Evolutionary conservation across 2,329 filamentous ascomycete species (phyloP).

Genomic region (Coniella lustricola): DNA sequence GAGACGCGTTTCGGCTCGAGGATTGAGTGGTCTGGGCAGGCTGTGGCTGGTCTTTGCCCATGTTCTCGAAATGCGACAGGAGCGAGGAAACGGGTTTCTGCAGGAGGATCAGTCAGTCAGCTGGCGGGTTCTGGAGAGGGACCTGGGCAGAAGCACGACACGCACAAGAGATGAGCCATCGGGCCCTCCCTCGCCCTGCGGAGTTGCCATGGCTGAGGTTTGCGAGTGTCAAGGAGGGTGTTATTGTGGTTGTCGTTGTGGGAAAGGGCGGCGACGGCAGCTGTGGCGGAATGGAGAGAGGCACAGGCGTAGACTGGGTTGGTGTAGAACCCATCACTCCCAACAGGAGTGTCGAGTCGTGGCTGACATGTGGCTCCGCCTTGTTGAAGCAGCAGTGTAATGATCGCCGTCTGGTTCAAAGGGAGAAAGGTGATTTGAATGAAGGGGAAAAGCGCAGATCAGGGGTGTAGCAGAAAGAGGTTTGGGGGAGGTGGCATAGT

Average conservation of each 20-base stretch:
- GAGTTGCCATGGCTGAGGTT: constrained; percentile 12
- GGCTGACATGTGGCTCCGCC: constrained; percentile 10
- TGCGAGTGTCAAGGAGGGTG: not conserved
- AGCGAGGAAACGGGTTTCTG: constrained; percentile 79
- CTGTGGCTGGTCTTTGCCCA: constrained; percentile 42
- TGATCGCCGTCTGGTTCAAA: not conserved
- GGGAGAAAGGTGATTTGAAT: not conserved
- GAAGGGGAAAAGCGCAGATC: not conserved
- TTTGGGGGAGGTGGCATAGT: not conserved
- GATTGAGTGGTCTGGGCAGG: constrained; percentile 26
- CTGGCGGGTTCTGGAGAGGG: not conserved
- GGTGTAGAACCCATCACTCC: constrained; percentile 15
- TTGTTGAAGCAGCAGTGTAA: constrained; percentile 1
- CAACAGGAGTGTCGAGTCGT: constrained; percentile 14
- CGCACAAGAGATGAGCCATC: constrained; percentile 72
- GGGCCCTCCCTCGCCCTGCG: constrained; percentile 36
- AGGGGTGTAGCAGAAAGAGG: too few species aligned
- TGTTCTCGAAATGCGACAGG: constrained; percentile 73
- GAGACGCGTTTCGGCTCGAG: constrained; percentile 28
- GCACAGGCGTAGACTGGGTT: constrained; percentile 7
- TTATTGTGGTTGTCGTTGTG: constrained; percentile 9
- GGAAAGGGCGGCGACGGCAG: not conserved
- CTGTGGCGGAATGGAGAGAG: constrained; percentile 3
- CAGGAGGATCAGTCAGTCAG: constrained; percentile 20
- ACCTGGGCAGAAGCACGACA: constrained; percentile 18